phyloP scores from a whole-genome alignment of 495 filamentous ascomycete species.

The Paragyromitra xinjiangensis region DNA sequence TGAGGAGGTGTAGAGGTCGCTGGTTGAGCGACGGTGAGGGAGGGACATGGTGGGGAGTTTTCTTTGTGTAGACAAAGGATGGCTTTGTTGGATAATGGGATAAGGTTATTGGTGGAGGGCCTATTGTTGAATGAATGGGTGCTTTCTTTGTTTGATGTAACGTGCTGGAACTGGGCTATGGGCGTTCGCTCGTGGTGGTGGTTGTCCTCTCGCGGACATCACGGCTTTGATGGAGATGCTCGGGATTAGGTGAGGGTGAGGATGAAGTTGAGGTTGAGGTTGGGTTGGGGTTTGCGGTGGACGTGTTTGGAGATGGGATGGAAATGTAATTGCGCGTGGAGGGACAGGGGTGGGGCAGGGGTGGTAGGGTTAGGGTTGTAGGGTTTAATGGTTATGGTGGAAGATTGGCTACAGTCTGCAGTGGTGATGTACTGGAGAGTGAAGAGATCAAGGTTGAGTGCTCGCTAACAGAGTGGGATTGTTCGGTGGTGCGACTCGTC shows the following conservation, averaged over 20 bases:
- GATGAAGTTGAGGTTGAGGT: not conserved
- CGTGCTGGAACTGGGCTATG: not conserved
- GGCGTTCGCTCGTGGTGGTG: not conserved
- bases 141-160: not conserved
- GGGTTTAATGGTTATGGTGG: not conserved
- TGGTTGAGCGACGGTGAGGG: not conserved
- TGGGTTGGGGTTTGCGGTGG: not conserved
- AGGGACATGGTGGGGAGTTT: not conserved
- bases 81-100: not conserved
- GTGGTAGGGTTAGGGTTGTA: not conserved
- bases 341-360: not conserved
- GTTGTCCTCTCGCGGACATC: conserved; percentile 25
- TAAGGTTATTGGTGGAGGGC: not conserved
- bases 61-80: conserved; percentile 1
- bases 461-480: no score
- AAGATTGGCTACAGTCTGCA: not conserved
- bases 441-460: no score
- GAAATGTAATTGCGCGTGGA: not conserved
- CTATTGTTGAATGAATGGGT: not conserved
- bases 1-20: conserved; percentile 3
- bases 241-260: not conserved
- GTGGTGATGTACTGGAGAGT: no score
- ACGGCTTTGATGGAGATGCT: not conserved
- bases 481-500: no score
- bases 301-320: not conserved